Base-by-base conservation (phyloP, 2,329 filamentous ascomycete species). In the Thielaviopsis euricoi region DNA sequence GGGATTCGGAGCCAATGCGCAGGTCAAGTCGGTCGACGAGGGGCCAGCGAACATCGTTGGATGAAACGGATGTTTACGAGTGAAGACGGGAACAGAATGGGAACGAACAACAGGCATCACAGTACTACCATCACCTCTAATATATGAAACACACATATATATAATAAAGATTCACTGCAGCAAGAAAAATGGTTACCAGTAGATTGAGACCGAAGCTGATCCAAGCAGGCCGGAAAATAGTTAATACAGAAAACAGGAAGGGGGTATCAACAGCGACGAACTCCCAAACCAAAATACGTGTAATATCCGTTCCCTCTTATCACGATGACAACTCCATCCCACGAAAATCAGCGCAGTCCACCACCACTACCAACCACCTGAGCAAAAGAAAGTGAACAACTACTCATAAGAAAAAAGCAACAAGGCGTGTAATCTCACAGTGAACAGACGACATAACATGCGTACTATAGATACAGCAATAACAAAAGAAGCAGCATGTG, bases 11-110 rank as follows among this genome's bases (percentile, higher is more conserved):
- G 17, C 46, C 13, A 12, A 52, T 51, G 26, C 21, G 58, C n/a
- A 17, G 58, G 49, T 59, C 58, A 9, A 48, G n/a, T 43, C 37
- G 58, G 29, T 48, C 53, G 9, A 59, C 58, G 10, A 51, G 54
- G 48, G 58, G 58, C 13, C 53, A 48, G 19, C 53, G 58, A 33
- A 37, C 40, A 13, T 56, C 58, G 21, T 19, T 56, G 26, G 25
- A 49, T 17, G 49, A 52, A 29, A 52, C 55, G 12, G 54, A 53
- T 6, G 53, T 52, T 23, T 53, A 51, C 19, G 48, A 52, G 52
- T 29, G 40, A 29, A 53, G 4, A 21, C 23, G 21, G 21, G 40
- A 37, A 53, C n/a, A 26, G 23, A 48, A 21, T 10, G 22, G 17
- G 22, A n/a, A 43, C 7, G 22, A n/a, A 43, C 7, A 9, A 46